Evolutionary conservation across 495 filamentous ascomycete species (phyloP).

Genomic region (Bacidia gigantensis): DNA sequence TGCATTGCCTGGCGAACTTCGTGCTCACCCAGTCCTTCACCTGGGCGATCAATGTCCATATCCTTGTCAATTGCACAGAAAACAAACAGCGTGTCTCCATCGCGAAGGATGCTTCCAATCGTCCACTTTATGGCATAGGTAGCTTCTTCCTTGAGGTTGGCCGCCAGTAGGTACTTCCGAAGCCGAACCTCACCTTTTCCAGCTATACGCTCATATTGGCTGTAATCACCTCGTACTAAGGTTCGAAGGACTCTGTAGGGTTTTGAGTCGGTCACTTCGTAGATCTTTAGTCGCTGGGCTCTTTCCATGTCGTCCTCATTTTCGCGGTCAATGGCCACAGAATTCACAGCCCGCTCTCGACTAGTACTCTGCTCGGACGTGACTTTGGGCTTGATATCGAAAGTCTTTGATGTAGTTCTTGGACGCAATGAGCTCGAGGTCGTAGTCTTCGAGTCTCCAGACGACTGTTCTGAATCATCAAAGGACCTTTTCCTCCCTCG

Average conservation of each 20-base stretch:
- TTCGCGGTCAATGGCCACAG: slow-evolving; percentile 76
- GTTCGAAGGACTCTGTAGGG: slow-evolving; percentile 75
- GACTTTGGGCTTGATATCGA: slow-evolving; percentile 65
- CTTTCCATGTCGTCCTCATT: slow-evolving; percentile 71
- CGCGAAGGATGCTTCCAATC: slow-evolving; percentile 85
- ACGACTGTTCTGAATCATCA: background rate
- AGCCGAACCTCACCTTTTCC: slow-evolving; percentile 59
- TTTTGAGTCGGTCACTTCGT: slow-evolving; percentile 56
- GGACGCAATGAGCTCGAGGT: background rate
- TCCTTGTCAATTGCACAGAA: slow-evolving; percentile 90
- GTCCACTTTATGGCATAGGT: slow-evolving; percentile 94
- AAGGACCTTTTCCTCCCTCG: background rate
- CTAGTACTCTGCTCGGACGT: slow-evolving; percentile 62
- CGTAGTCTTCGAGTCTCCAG: background rate
- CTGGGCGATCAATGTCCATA: slow-evolving; percentile 36
- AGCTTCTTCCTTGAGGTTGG: slow-evolving; percentile 84
- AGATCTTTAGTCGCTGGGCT: slow-evolving; percentile 75
- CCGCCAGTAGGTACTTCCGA: slow-evolving; percentile 82
- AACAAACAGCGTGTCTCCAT: slow-evolving; percentile 85
- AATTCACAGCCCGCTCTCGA: slow-evolving; percentile 45
- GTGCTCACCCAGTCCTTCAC: slow-evolving; percentile 35
- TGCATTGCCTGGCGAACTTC: slow-evolving; percentile 49
- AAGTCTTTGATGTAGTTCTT: slow-evolving; percentile 34
- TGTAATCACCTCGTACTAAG: slow-evolving; percentile 77
- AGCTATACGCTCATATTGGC: slow-evolving; percentile 55